Conservation (phyloP, 1,284 basidiomycete genomes). For the Cutaneotrichosporon cutaneum region DNA sequence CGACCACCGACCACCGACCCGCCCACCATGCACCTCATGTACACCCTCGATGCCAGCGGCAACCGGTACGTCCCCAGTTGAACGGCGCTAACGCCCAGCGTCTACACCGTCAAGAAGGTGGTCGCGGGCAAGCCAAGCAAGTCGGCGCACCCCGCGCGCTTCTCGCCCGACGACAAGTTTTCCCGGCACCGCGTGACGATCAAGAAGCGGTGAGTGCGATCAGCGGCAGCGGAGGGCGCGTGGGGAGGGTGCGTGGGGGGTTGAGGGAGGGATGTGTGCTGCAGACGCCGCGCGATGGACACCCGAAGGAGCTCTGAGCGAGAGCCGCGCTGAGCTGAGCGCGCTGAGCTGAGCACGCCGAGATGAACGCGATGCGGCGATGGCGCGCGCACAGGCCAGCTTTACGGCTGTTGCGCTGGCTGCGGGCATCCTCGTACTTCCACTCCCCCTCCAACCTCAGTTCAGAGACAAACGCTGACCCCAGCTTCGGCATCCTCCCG, state of each 20-base stretch:
- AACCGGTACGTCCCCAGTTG: constrained; percentile 54
- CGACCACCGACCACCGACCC: constrained; percentile 8
- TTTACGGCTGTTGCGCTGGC: too few relatives aligned
- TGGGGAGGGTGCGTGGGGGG: neutral
- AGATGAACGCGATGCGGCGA: too few relatives aligned
- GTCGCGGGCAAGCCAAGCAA: constrained; percentile 78
- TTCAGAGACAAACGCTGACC: too few relatives aligned
- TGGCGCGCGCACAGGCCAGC: too few relatives aligned
- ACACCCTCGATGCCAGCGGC: constrained; percentile 74
- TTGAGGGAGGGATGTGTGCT: neutral
- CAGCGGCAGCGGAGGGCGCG: too few relatives aligned
- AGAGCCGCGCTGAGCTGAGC: too few relatives aligned
- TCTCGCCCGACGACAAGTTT: constrained; percentile 97
- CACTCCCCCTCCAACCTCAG: too few relatives aligned
- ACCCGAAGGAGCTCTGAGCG: too few relatives aligned
- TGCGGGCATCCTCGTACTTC: too few relatives aligned
- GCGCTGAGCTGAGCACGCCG: too few relatives aligned
- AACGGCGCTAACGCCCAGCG: constrained; percentile 18
- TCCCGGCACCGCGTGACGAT: constrained; percentile 91
- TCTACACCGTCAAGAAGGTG: constrained; percentile 92
- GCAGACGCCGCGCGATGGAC: too few relatives aligned
- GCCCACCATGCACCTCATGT: constrained; percentile 88
- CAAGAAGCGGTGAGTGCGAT: constrained; percentile 73
- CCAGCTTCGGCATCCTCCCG: constrained; percentile 70
- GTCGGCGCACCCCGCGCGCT: constrained; percentile 92